Conservation (phyloP, 768 basidiomycete species). For the Coprinellus micaceus region DNA sequence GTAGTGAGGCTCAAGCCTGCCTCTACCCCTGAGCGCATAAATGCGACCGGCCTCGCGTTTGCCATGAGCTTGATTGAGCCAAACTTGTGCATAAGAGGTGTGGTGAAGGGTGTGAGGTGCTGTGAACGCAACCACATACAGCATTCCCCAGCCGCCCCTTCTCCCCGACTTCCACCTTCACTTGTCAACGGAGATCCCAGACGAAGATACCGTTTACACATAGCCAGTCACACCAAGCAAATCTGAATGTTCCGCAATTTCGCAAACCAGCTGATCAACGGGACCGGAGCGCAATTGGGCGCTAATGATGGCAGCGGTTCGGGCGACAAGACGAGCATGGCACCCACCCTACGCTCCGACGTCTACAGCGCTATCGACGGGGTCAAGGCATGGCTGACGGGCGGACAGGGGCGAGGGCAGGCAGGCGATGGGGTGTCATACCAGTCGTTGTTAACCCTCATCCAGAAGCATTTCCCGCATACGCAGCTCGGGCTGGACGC, state of each 20-base stretch:
- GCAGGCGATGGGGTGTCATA: conserved; percentile 56
- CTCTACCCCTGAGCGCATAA: conserved; percentile 1
- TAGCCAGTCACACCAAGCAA: no score
- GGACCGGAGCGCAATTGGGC: conserved; percentile 23
- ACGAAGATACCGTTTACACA: background rate
- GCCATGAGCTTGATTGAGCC: conserved; percentile 28
- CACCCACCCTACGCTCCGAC: conserved; percentile 47
- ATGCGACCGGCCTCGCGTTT: conserved; percentile 32
- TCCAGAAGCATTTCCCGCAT: conserved; percentile 50
- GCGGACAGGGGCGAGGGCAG: conserved; percentile 34
- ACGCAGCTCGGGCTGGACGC: conserved; percentile 42
- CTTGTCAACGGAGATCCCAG: background rate
- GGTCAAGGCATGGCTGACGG: conserved; percentile 43
- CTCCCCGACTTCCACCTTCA: conserved; percentile 3
- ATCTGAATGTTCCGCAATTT: conserved; percentile 50
- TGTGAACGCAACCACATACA: background rate
- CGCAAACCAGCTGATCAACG: conserved; percentile 36
- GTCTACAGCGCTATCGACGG: conserved; percentile 48
- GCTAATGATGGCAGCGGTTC: background rate
- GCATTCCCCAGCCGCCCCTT: background rate
- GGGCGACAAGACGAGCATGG: conserved; percentile 37
- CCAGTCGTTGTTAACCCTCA: conserved; percentile 36
- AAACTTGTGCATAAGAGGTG: conserved; percentile 3
- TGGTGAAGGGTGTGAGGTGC: background rate
- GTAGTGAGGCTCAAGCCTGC: no score